Evolutionary conservation across 192 early-diverging fungal genomes (phyloP), one percentile per base, ranked within the genome.

Genomic region (Linnemannia elongata): DNA sequence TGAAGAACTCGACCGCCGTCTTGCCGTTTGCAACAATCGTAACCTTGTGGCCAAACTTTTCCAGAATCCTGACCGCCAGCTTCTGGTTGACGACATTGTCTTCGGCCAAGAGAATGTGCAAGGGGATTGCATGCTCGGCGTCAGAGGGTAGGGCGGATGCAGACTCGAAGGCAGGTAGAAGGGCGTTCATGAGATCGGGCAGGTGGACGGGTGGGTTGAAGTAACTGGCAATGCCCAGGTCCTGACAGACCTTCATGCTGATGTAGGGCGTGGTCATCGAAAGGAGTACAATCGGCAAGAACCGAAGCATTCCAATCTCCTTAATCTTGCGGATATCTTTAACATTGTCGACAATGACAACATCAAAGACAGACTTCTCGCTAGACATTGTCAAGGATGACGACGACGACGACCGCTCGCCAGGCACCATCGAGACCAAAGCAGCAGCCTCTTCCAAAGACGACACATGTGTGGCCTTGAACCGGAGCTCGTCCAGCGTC

Each of bases 21-120:
- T 95, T 91, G 30, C 96, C 96, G 77, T 97, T 96, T 22, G 93
- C 86, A 9, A 96, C 96, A 60, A 96, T 94, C 75, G 91, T 91
- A 41, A 94, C 94, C 75, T 92, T 93, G 88, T 96, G 95, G 35
- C 95, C 93, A 89, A 93, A 94, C 81, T 94, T 94, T 83, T 94
- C 93, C 72, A 96, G 81, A 41, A 95, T 93, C 45, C 94, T 91
- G 36, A 94, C 89, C 0, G 95, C 95, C 45, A 97, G 87, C 87
- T 95, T 96, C 75, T 96, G 96, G 85, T 97, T 97, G 72, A 97
- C 95, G 47, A 94, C 89, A 75, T 97, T 97, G 77, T 97, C 97
- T 81, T 97, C 97, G 2, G 95, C 96, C 52, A 97, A 86, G 30
- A 97, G 88, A 75, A 97, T 95, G 44, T 95, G 89, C 74, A 96